These are phyloP conservation scores for Ceratobasidium sp. DNA, from an alignment of 1,284 basidiomycete genomes.

Conservation along the genomic window DNA sequence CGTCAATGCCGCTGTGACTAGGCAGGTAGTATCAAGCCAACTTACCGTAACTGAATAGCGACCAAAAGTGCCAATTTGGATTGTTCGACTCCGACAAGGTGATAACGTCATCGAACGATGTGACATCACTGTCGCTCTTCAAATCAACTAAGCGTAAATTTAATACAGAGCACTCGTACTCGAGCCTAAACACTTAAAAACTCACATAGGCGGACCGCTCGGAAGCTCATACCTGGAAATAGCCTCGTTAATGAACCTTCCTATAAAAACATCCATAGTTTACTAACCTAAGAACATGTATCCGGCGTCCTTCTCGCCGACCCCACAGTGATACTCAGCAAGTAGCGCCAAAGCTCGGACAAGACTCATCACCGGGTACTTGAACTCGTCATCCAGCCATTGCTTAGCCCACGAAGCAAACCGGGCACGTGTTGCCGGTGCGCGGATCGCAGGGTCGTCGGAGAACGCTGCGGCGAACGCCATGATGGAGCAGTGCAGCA, in stretches of 20 bases:
- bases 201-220: slow-evolving; percentile 47
- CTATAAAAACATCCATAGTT: background rate
- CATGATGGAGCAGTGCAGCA: slow-evolving; percentile 23
- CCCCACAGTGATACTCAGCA: slow-evolving; percentile 22
- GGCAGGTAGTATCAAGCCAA: too few relatives aligned
- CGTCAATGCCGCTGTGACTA: too few relatives aligned
- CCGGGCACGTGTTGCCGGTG: background rate
- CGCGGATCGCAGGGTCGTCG: background rate
- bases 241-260: too few relatives aligned
- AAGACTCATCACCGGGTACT: background rate
- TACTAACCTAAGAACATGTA: slow-evolving; percentile 38
- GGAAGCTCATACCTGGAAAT: slow-evolving; percentile 21
- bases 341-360: slow-evolving; percentile 3
- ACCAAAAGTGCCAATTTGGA: slow-evolving; percentile 67
- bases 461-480: slow-evolving; percentile 29
- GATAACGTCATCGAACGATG: slow-evolving; percentile 63
- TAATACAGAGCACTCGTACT: background rate
- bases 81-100: slow-evolving; percentile 62
- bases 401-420: slow-evolving; percentile 21
- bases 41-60: slow-evolving; percentile 61
- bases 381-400: slow-evolving; percentile 29
- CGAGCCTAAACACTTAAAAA: background rate
- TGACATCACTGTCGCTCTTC: slow-evolving; percentile 64
- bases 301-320: slow-evolving; percentile 12
- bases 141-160: slow-evolving; percentile 60